phyloP scores from a whole-genome alignment of 257 asterid genomes.

The Euphrasia confusa region DNA sequence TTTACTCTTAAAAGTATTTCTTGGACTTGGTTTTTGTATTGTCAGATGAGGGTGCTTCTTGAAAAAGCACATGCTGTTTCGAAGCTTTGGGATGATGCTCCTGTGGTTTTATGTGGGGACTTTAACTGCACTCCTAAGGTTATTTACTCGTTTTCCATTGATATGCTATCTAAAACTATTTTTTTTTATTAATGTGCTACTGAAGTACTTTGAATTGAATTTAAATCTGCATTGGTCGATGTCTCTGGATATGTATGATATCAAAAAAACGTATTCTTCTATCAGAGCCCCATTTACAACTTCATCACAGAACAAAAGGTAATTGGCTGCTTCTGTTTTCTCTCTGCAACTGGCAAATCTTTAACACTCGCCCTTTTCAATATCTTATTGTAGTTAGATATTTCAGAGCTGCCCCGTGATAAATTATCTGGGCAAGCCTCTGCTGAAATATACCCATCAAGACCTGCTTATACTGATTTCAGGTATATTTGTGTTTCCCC shows the following conservation, averaged over 20 bases:
- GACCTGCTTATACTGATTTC: constrained; percentile 38
- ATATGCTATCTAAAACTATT: constrained; percentile 12
- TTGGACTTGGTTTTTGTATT: constrained; percentile 23
- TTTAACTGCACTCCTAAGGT: constrained; percentile 96
- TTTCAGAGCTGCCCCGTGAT: constrained; percentile 69
- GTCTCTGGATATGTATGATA: constrained; percentile 15
- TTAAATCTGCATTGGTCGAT: constrained; percentile 21
- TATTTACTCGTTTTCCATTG: constrained; percentile 22
- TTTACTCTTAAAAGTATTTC: constrained; percentile 18
- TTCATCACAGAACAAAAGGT: constrained; percentile 72
- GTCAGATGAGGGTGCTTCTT: constrained; percentile 84
- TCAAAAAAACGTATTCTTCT: constrained; percentile 22
- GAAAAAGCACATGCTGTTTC: constrained; percentile 70
- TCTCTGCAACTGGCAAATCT: constrained; percentile 20
- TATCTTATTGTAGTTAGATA: constrained; percentile 58
- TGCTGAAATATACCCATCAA: constrained; percentile 40
- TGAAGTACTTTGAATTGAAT: constrained; percentile 17
- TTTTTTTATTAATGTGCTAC: constrained; percentile 22
- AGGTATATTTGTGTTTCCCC: constrained; percentile 38
- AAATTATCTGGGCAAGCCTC: constrained; percentile 79
- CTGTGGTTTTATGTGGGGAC: constrained; percentile 86
- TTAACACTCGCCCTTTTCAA: constrained; percentile 17
- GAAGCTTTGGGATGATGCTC: constrained; percentile 90
- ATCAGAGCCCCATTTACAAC: constrained; percentile 92
- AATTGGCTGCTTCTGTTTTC: constrained; percentile 17